phyloP scores from a whole-genome alignment of 2,329 filamentous ascomycete species.

The Thermothelomyces thermophilus region DNA sequence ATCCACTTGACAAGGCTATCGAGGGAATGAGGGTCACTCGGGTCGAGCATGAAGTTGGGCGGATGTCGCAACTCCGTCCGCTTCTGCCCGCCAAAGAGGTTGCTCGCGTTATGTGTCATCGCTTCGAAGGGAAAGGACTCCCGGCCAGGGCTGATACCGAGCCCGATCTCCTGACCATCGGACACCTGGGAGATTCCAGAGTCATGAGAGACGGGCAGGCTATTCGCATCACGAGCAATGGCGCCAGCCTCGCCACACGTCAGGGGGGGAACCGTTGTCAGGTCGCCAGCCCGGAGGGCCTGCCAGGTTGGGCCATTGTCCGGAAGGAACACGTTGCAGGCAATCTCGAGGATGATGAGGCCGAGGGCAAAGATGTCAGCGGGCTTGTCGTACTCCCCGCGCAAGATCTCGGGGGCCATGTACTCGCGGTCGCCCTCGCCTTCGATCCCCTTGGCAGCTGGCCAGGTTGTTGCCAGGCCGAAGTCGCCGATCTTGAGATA shows the following conservation, averaged over 20 bases:
- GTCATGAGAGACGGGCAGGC: slow-evolving; percentile 51
- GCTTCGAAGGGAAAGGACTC: slow-evolving; percentile 22
- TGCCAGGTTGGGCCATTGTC: slow-evolving; percentile 92
- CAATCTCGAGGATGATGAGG: slow-evolving; percentile 89
- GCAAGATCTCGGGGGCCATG: slow-evolving; percentile 86
- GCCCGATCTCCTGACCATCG: slow-evolving; percentile 7
- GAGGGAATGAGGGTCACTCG: slow-evolving; percentile 64
- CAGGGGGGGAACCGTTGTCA: slow-evolving; percentile 80
- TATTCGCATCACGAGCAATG: slow-evolving; percentile 67
- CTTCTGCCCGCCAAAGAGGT: slow-evolving; percentile 42
- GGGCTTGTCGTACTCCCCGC: slow-evolving; percentile 79
- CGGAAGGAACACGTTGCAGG: slow-evolving; percentile 86
- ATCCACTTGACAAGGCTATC: slow-evolving; percentile 83
- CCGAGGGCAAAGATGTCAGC: slow-evolving; percentile 92
- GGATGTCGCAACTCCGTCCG: slow-evolving; percentile 53
- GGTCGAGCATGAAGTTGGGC: slow-evolving; percentile 83
- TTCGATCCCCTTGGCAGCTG: slow-evolving; percentile 69
- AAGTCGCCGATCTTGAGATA: slow-evolving; percentile 82
- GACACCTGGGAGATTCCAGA: slow-evolving; percentile 18
- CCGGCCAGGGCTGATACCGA: slow-evolving; percentile 8
- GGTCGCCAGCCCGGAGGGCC: slow-evolving; percentile 79
- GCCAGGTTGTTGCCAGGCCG: slow-evolving; percentile 73
- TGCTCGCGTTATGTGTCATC: slow-evolving; percentile 32
- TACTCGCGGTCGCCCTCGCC: slow-evolving; percentile 95
- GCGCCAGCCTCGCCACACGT: slow-evolving; percentile 71